Base-by-base conservation (phyloP, 2,329 filamentous ascomycete genomes). In the Ciborinia camelliae region DNA sequence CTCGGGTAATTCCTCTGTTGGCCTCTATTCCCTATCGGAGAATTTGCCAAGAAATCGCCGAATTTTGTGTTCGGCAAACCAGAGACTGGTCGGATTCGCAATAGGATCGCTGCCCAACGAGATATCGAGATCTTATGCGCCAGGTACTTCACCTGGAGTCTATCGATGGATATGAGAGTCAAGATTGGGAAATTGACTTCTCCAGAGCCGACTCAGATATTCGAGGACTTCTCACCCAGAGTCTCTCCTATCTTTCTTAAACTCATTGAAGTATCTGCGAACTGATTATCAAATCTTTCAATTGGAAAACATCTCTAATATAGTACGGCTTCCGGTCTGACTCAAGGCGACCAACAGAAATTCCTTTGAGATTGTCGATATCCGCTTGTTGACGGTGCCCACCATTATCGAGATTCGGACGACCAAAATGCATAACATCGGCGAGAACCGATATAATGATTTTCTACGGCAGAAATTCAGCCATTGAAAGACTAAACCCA, bases 1-100 rank as follows among this genome's bases (percentile, higher is more conserved):
- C 14, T 59, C 55, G 55, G 41, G 55, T 48, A 45, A 47, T 20
- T 41, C 41, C 30, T 47, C 41, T 47, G 20, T 59, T 59, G 55
- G 41, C 4, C 20, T 10, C 15, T 18, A 14, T 35, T 53, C 50
- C 28, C n/a, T 18, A 37, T 47, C 28, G 18, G 28, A 26, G 41
- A 28, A 12, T 12, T 59, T 45, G n/a, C n/a, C 9, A 18, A 8
- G n/a, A 59, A n/a, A 14, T 18, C 55, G 23, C 30, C 30, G 15
- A 47, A 26, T 12, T 26, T 26, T 20, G 26, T 39, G 28, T 59
- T 26, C 41, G 14, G 55, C 14, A 59, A 45, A 23, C 30, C 6
- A 15, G 2, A 47, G 4, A 8, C 4, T 52, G 10, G 20, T 39
- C 4, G 7, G 47, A n/a, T 10, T 58, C 1, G 35, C 3, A 41